These are phyloP conservation scores for Acacia pycnantha DNA, from an alignment of 331 rosid species.

Conservation along the genomic window DNA sequence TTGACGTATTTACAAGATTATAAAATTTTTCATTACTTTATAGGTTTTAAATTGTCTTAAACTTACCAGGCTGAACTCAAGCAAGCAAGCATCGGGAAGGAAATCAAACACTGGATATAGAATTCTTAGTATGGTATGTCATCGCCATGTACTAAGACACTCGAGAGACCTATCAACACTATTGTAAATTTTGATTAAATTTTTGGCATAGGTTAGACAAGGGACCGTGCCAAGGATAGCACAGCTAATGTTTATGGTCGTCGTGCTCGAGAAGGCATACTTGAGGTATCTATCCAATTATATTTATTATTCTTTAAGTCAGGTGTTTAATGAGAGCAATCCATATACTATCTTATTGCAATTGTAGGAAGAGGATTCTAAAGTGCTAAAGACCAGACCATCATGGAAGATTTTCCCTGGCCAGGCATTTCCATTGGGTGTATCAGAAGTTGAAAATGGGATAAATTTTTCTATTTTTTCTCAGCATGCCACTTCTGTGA, in stretches of 20 bases:
- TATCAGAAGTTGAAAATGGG: slow-evolving; percentile 74
- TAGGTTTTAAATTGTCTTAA: neutral
- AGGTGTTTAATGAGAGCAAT: neutral
- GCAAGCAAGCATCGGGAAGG: slow-evolving; percentile 47
- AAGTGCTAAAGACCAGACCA: slow-evolving; percentile 40
- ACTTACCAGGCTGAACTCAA: slow-evolving; percentile 53
- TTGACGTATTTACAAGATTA: neutral
- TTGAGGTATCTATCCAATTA: slow-evolving; percentile 58
- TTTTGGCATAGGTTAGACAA: slow-evolving; percentile 67
- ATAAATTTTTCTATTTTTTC: slow-evolving; percentile 91
- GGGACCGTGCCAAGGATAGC: slow-evolving; percentile 40
- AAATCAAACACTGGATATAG: slow-evolving; percentile 31
- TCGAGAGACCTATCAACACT: slow-evolving; percentile 20
- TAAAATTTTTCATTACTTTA: neutral
- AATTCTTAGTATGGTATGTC: slow-evolving; percentile 53
- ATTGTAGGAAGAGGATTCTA: slow-evolving; percentile 61
- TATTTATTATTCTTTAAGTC: slow-evolving; percentile 1
- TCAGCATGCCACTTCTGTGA: slow-evolving; percentile 84
- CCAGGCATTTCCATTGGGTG: slow-evolving; percentile 84
- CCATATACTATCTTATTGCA: slow-evolving; percentile 24
- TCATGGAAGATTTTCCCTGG: slow-evolving; percentile 68
- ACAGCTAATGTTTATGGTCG: slow-evolving; percentile 44
- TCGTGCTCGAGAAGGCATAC: slow-evolving; percentile 50
- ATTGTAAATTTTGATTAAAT: slow-evolving; percentile 23
- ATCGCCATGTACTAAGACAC: slow-evolving; percentile 21